phyloP scores from a whole-genome alignment of 2,329 filamentous ascomycete species.

The Xylariales sp. region DNA sequence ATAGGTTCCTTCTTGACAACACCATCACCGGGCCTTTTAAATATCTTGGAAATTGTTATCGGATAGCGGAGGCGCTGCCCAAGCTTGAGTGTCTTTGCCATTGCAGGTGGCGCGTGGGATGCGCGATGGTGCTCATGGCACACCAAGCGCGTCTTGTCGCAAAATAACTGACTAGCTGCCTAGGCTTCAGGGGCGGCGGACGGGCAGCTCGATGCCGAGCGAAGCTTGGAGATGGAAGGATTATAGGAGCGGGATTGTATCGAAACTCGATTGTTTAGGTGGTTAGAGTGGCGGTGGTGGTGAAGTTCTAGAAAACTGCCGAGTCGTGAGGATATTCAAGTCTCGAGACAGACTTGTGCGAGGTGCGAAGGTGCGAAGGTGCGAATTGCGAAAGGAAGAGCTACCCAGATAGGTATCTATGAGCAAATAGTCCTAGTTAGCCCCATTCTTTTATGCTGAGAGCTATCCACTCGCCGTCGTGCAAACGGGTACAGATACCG shows the following conservation, averaged over 20 bases:
- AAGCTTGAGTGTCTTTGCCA: slow-evolving; percentile 63
- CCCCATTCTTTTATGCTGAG: not conserved
- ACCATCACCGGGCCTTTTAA: slow-evolving; percentile 79
- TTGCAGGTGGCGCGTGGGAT: slow-evolving; percentile 37
- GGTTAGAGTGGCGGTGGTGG: not conserved
- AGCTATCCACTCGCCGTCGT: not conserved
- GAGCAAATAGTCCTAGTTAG: slow-evolving; percentile 18
- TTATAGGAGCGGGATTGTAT: not conserved
- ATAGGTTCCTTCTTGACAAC: slow-evolving; percentile 82
- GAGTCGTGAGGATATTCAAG: not conserved
- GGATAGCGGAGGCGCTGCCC: slow-evolving; percentile 84
- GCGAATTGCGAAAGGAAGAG: slow-evolving; percentile 20
- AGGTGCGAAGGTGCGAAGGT: slow-evolving; percentile 1
- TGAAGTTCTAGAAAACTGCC: no score
- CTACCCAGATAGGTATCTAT: slow-evolving; percentile 22
- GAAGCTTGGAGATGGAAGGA: slow-evolving; percentile 7
- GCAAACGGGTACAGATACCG: no score
- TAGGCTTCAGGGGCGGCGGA: slow-evolving; percentile 18
- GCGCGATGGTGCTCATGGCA: slow-evolving; percentile 43
- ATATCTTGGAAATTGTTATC: slow-evolving; percentile 88
- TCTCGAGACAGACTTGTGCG: not conserved
- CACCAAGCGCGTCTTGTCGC: slow-evolving; percentile 38
- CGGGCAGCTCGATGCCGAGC: slow-evolving; percentile 8
- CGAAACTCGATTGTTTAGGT: not conserved
- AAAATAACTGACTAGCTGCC: slow-evolving; percentile 16